A percentile compares a stretch with the other conserved stretches of the same genome.
Evolutionary conservation across 179 eudicot species (phyloP).

Genomic region (Actinidia chinensis): DNA sequence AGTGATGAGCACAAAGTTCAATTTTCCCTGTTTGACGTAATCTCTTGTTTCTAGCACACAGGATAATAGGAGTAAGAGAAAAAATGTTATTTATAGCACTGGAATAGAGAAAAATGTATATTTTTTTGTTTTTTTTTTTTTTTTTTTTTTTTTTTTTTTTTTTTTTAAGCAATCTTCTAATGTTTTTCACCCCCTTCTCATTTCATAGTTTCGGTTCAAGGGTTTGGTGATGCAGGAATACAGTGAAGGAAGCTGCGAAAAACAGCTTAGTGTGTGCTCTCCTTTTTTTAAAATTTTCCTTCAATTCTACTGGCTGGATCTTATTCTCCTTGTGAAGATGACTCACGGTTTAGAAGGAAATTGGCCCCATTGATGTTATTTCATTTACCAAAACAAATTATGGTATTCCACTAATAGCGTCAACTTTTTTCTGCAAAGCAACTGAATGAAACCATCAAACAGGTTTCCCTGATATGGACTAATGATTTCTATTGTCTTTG

Average conservation of each 20-base stretch:
- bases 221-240: neutral
- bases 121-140: no score
- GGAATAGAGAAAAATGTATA: no score
- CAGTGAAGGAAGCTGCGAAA: neutral
- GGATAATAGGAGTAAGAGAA: no score
- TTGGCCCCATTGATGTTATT: neutral
- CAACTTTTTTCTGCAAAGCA: no score
- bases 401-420: no score
- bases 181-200: no score
- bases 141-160: no score
- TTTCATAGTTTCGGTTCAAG: neutral
- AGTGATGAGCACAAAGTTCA: neutral
- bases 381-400: no score
- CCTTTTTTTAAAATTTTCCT: neutral
- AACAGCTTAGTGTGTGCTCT: neutral
- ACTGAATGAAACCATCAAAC: neutral
- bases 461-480: neutral
- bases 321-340: neutral
- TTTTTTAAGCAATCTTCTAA: neutral
- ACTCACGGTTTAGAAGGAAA: neutral
- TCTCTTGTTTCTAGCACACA: no score
- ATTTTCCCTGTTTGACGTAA: neutral
- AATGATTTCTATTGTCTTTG: slow-evolving; percentile 7
- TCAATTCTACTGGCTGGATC: neutral
- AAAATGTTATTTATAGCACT: no score